Conservation (phyloP, 169 alveolate species). For the Eimeria tenella region DNA sequence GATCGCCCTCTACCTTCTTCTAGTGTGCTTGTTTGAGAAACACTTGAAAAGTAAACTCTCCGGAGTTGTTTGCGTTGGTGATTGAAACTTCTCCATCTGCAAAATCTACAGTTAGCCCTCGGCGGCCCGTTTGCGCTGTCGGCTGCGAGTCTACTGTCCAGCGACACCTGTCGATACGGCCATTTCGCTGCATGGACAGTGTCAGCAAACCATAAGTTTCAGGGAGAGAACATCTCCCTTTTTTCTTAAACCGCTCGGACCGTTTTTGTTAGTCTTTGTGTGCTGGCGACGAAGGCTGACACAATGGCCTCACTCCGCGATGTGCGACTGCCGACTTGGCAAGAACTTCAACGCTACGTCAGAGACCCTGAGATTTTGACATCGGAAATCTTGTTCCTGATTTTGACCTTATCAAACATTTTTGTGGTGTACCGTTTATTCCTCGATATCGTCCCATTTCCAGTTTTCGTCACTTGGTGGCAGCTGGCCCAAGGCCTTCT, state of each 20-base stretch:
- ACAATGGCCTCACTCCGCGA: slow-evolving; percentile 78
- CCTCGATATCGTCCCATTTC: slow-evolving; percentile 93
- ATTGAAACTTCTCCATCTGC: neutral
- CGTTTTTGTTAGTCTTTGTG: slow-evolving; percentile 27
- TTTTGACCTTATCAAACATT: slow-evolving; percentile 92
- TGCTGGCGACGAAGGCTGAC: slow-evolving; percentile 34
- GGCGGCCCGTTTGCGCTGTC: slow-evolving; percentile 75
- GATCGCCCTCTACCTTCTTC: neutral
- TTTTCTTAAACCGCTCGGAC: slow-evolving; percentile 20
- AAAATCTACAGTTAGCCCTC: slow-evolving; percentile 41
- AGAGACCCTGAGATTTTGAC: slow-evolving; percentile 92
- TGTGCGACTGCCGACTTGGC: slow-evolving; percentile 86
- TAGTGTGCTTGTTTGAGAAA: neutral
- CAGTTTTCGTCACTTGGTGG: slow-evolving; percentile 95
- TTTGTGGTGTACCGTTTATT: slow-evolving; percentile 93
- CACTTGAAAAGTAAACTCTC: neutral
- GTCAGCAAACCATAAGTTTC: slow-evolving; percentile 39
- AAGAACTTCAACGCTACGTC: slow-evolving; percentile 88
- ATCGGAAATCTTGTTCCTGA: slow-evolving; percentile 90
- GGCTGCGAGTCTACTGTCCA: slow-evolving; percentile 56
- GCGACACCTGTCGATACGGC: slow-evolving; percentile 58
- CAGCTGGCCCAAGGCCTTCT: slow-evolving; percentile 94
- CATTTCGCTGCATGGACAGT: slow-evolving; percentile 61
- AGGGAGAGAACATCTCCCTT: slow-evolving; percentile 56
- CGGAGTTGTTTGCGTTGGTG: neutral